Conservation (phyloP, 2,329 filamentous ascomycete species). For the Monilinia fructicola region DNA sequence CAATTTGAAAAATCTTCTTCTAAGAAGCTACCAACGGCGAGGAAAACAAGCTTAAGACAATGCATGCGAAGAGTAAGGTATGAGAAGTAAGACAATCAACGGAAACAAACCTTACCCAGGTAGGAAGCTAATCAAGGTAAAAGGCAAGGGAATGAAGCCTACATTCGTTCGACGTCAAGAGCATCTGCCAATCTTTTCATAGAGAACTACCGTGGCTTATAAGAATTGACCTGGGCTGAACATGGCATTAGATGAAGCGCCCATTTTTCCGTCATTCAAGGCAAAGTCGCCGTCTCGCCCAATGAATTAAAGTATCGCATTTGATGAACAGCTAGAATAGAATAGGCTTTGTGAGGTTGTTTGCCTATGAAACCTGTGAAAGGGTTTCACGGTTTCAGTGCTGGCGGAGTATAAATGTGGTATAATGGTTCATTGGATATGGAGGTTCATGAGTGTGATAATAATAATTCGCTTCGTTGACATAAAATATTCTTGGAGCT, state of each 20-base stretch:
- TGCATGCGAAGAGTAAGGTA: background rate
- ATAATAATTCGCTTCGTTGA: constrained; percentile 2
- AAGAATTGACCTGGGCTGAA: background rate
- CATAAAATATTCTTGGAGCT: constrained; percentile 5
- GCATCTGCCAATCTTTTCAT: background rate
- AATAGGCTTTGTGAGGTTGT: background rate
- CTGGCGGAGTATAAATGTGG: constrained; percentile 2
- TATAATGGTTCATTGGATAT: constrained; percentile 2
- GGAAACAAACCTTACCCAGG: background rate
- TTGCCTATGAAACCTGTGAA: constrained; percentile 14
- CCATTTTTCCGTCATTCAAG: background rate
- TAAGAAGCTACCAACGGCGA: background rate
- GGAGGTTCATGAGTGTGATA: constrained; percentile 5
- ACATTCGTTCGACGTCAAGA: constrained; percentile 8
- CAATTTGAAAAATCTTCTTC: background rate
- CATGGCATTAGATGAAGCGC: constrained; percentile 8
- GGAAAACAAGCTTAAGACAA: background rate
- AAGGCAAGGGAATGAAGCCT: background rate
- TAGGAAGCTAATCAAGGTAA: background rate
- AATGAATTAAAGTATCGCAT: background rate
- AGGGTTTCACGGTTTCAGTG: constrained; percentile 17
- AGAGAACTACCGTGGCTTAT: constrained; percentile 2
- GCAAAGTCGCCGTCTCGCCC: background rate
- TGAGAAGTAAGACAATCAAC: constrained; percentile 10
- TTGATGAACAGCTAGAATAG: background rate